Evolutionary conservation across 2,329 filamentous ascomycete species (phyloP).

Genomic region (Ophiostoma triangulosporum): DNA sequence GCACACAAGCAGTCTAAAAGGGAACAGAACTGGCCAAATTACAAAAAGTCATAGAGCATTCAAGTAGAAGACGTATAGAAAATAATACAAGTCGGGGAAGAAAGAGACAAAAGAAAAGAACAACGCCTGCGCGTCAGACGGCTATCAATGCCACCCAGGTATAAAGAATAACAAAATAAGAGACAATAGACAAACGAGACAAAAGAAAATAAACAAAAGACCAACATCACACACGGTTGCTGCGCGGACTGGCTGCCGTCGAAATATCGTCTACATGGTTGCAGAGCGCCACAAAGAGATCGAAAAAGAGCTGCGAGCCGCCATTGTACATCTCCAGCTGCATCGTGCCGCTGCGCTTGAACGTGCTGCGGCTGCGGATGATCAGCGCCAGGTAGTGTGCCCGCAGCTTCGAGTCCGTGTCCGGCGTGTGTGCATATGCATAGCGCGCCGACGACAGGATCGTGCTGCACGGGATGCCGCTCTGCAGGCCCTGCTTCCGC

Average conservation of each 20-base stretch:
- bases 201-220: neutral
- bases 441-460: constrained; percentile 81
- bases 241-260: constrained; percentile 21
- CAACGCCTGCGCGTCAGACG: neutral
- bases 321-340: constrained; percentile 87
- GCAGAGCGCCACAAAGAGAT: constrained; percentile 83
- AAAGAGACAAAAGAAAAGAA: neutral
- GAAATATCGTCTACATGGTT: constrained; percentile 71
- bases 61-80: neutral
- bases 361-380: constrained; percentile 73
- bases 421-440: constrained; percentile 78
- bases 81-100: neutral
- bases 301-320: constrained; percentile 74
- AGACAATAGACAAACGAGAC: neutral
- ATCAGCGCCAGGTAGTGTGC: constrained; percentile 88
- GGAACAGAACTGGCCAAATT: neutral
- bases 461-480: constrained; percentile 69
- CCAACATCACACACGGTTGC: constrained; percentile 24
- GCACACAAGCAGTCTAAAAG: neutral
- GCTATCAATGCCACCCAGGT: neutral
- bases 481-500: constrained; percentile 79
- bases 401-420: constrained; percentile 78
- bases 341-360: constrained; percentile 91
- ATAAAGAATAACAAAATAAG: neutral
- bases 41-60: neutral